phyloP scores from a whole-genome alignment of 2,329 filamentous ascomycete genomes.

The Phialophora tarda region DNA sequence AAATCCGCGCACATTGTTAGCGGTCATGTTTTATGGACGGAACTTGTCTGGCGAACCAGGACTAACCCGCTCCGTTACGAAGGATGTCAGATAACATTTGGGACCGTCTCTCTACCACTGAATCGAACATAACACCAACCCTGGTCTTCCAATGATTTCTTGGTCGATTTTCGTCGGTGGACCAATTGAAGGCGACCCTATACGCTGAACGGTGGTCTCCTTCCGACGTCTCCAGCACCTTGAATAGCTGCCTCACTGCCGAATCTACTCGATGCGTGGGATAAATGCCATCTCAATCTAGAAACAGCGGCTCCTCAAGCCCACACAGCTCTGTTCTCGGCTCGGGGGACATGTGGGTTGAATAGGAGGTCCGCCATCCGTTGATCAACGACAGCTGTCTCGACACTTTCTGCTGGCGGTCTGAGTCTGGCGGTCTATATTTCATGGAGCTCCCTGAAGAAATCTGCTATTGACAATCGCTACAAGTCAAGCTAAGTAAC shows the following conservation, averaged over 20 bases:
- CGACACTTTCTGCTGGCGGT: background rate
- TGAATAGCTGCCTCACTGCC: background rate
- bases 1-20: background rate
- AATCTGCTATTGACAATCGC: background rate
- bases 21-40: background rate
- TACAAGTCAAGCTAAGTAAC: background rate
- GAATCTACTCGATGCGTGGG: background rate
- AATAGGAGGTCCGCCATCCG: background rate
- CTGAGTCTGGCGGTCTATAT: background rate
- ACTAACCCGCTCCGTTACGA: background rate
- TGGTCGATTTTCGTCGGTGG: background rate
- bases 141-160: background rate
- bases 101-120: background rate
- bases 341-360: background rate
- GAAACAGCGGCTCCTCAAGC: background rate
- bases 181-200: background rate
- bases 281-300: background rate
- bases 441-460: background rate
- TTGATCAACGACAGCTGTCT: background rate
- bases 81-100: background rate
- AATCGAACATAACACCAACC: background rate
- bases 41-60: background rate
- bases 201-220: background rate
- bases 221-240: background rate
- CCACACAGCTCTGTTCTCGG: background rate